These are phyloP conservation scores for Colletotrichum caudatum DNA, from an alignment of 2,329 filamentous ascomycete species.

Conservation along the genomic window DNA sequence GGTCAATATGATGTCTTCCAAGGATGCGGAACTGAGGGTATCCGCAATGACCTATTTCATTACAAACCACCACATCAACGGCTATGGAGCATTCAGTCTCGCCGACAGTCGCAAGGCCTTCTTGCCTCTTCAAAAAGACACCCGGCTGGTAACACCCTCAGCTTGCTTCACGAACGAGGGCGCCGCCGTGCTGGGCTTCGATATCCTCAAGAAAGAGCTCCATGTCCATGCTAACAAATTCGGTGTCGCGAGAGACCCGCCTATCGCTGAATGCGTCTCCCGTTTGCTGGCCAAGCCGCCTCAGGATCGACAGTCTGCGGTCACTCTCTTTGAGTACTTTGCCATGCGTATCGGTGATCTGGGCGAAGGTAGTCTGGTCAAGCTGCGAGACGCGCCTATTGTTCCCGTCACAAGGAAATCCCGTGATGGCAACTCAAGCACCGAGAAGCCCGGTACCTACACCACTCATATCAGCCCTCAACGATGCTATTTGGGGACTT, in stretches of 20 bases:
- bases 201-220: slow-evolving; percentile 81
- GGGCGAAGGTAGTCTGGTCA: slow-evolving; percentile 68
- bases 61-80: slow-evolving; percentile 80
- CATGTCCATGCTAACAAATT: slow-evolving; percentile 79
- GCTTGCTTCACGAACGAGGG: slow-evolving; percentile 86
- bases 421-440: slow-evolving; percentile 41
- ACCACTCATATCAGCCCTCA: slow-evolving; percentile 74
- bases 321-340: slow-evolving; percentile 85
- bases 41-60: slow-evolving; percentile 86
- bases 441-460: slow-evolving; percentile 42
- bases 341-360: slow-evolving; percentile 81
- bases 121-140: slow-evolving; percentile 77
- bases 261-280: slow-evolving; percentile 80
- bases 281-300: slow-evolving; percentile 80
- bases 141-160: slow-evolving; percentile 75
- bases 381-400: slow-evolving; percentile 74
- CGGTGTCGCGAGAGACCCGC: slow-evolving; percentile 85
- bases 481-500: slow-evolving; percentile 83
- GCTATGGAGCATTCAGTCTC: slow-evolving; percentile 76
- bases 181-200: slow-evolving; percentile 83
- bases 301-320: slow-evolving; percentile 72
- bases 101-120: slow-evolving; percentile 68
- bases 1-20: slow-evolving; percentile 79
- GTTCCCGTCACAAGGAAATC: slow-evolving; percentile 70
- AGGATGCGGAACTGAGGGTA: slow-evolving; percentile 69